Evolutionary conservation across 2,329 filamentous ascomycete genomes (phyloP), one percentile per base, ranked within the genome.

Genomic region (Aureobasidium sp.): DNA sequence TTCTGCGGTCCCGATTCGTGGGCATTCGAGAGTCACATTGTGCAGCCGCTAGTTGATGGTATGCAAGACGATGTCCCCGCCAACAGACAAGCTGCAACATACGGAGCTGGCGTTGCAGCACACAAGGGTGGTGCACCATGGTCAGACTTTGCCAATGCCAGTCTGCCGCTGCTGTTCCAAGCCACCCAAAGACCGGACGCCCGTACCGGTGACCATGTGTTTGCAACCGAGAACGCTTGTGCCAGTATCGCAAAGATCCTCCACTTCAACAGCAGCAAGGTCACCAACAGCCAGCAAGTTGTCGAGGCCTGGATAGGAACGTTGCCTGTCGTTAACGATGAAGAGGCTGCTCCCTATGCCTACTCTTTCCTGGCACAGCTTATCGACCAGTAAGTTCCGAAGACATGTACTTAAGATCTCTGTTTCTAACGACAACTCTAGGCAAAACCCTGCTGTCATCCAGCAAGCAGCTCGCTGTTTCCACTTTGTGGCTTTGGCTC

Each of bases 191-290:
- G 93, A 61, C 85, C 88, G 2, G 88, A 96, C 66, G 87, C 93
- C 5, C 85, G 94, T 66, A 87, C 85, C 52, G 94, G 97, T 66
- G 94, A 97, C 68, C 92, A 97, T 69, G 88, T 96, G 1, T 99
- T 96, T 72, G 94, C 94, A 2, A 97, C 94, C 1, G 94, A 99
- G 77, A 99, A 99, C 72, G 93, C 93, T 7, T 97, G 91, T 68
- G 93, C 94, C 45, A 91, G 91, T 67, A 94, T 99, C 70, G 94
- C 94, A 39, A 99, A 99, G 82, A 93, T 99, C 59, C 80, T 99
- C 66, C 91, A 96, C 73, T 97, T 87, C 78, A 97, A 96, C 75
- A 79, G 85, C 27, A 81, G 81, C 67, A 89, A 89, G 71, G 86
- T 99, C 19, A 80, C 80, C 60, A 90, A 95, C 69, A 80, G 84